These are phyloP conservation scores for Mortierella sp. DNA, from an alignment of 371 early-diverging fungal species.

Conservation along the genomic window DNA sequence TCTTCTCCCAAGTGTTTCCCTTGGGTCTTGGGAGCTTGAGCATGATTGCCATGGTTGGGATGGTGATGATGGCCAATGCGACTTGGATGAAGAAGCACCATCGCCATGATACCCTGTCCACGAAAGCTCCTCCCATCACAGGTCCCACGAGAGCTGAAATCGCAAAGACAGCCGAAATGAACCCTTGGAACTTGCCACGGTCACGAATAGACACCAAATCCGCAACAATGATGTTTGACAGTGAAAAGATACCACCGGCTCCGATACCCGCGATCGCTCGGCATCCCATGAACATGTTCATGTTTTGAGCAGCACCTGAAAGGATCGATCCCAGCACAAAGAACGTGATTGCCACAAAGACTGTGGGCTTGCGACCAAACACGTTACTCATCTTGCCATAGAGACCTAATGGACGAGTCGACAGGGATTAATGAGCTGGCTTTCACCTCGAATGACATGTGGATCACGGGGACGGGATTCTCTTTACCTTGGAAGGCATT, in stretches of 20 bases:
- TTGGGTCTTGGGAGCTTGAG: slow-evolving; percentile 61
- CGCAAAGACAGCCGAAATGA: slow-evolving; percentile 64
- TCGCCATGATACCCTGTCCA: slow-evolving; percentile 62
- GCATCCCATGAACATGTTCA: slow-evolving; percentile 73
- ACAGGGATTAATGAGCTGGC: too few species aligned
- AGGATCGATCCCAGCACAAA: slow-evolving; percentile 68
- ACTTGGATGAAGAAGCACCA: slow-evolving; percentile 85
- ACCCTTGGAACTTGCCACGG: slow-evolving; percentile 65
- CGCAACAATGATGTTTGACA: slow-evolving; percentile 77
- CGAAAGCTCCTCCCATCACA: slow-evolving; percentile 78
- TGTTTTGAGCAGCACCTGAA: slow-evolving; percentile 63
- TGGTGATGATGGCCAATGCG: slow-evolving; percentile 69
- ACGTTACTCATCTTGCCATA: slow-evolving; percentile 60
- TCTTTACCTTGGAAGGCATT: slow-evolving; percentile 59
- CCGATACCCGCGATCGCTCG: slow-evolving; percentile 85
- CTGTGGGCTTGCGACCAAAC: slow-evolving; percentile 73
- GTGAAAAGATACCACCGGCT: slow-evolving; percentile 79
- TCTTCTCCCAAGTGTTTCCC: slow-evolving; percentile 59
- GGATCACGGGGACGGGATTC: too few species aligned
- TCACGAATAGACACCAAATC: slow-evolving; percentile 63
- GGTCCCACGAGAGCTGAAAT: slow-evolving; percentile 78
- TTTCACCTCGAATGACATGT: too few species aligned
- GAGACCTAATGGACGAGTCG: too few species aligned
- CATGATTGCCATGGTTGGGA: slow-evolving; percentile 63
- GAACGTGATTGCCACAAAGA: slow-evolving; percentile 62